A percentile compares a stretch with the other conserved stretches of the same genome.
phyloP scores from a whole-genome alignment of 2,329 filamentous ascomycete genomes.

The Epichloe uncinata region DNA sequence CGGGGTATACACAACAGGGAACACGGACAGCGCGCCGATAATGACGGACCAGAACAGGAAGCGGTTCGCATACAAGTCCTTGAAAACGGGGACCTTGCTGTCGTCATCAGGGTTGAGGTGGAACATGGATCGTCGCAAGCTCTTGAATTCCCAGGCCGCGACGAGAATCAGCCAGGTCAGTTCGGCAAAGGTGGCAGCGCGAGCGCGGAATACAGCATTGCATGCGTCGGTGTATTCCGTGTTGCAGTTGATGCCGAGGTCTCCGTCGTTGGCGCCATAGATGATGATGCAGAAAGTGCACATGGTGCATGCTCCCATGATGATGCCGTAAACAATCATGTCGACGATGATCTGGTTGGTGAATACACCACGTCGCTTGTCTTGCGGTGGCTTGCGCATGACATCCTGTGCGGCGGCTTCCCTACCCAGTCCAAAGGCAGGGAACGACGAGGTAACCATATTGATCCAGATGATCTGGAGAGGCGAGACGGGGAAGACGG shows the following conservation, averaged over 20 bases:
- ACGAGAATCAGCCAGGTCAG: constrained; percentile 63
- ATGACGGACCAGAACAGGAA: constrained; percentile 58
- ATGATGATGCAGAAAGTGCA: constrained; percentile 53
- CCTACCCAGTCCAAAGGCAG: constrained; percentile 77
- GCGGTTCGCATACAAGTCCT: constrained; percentile 54
- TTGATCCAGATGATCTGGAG: constrained; percentile 91
- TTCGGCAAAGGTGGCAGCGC: constrained; percentile 59
- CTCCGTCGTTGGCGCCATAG: constrained; percentile 40
- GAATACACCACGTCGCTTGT: constrained; percentile 56
- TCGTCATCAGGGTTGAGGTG: constrained; percentile 42
- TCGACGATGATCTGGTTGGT: constrained; percentile 65
- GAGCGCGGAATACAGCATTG: constrained; percentile 51
- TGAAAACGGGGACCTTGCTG: constrained; percentile 39
- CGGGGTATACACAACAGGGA: constrained; percentile 63
- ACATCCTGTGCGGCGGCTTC: constrained; percentile 64
- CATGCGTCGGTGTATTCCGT: constrained; percentile 41
- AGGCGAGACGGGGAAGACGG: constrained; percentile 75
- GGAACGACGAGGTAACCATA: constrained; percentile 79
- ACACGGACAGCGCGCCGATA: constrained; percentile 46
- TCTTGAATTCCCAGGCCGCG: constrained; percentile 67
- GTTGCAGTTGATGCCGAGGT: constrained; percentile 52
- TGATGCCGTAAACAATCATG: constrained; percentile 65
- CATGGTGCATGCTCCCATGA: constrained; percentile 59
- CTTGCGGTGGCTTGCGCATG: constrained; percentile 67
- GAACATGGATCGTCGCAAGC: constrained; percentile 59